A percentile compares a stretch with the other conserved stretches of the same genome.
Evolutionary conservation across 371 early-diverging fungal species (phyloP).

Genomic region (Entomophthora muscae): DNA sequence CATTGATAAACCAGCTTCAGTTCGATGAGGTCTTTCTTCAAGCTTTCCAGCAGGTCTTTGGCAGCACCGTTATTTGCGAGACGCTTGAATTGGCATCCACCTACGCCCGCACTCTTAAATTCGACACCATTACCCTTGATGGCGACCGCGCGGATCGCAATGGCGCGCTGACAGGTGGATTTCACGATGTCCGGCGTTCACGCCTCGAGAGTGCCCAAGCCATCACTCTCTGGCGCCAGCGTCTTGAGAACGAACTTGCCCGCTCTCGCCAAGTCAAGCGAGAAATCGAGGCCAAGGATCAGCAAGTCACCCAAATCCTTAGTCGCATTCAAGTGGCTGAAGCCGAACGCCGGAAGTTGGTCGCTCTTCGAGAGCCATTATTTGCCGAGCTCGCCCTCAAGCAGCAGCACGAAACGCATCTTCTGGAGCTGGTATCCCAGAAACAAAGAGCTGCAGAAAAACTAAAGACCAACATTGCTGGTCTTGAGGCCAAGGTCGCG

Average conservation of each 20-base stretch:
- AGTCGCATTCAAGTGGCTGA: constrained; percentile 27
- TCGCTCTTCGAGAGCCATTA: constrained; percentile 28
- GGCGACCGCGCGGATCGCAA: constrained; percentile 86
- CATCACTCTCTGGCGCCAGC: constrained; percentile 19
- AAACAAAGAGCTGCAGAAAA: constrained; percentile 23
- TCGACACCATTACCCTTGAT: constrained; percentile 79
- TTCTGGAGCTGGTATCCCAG: constrained; percentile 22
- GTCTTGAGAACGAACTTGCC: constrained; percentile 25
- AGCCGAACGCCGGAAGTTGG: constrained; percentile 24
- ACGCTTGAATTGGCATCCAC: constrained; percentile 66
- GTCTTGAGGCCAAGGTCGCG: constrained; percentile 31
- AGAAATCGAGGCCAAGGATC: constrained; percentile 37
- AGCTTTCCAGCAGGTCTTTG: constrained; percentile 83
- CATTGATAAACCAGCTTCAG: constrained; percentile 53
- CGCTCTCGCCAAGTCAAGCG: constrained; percentile 22
- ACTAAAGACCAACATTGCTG: constrained; percentile 18
- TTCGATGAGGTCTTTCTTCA: constrained; percentile 42
- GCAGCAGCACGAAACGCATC: constrained; percentile 28
- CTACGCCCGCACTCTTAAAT: constrained; percentile 50
- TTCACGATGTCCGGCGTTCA: constrained; percentile 49
- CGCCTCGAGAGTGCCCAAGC: constrained; percentile 52
- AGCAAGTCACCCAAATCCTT: constrained; percentile 39
- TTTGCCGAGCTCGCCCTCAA: constrained; percentile 24
- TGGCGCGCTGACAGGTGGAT: constrained; percentile 93
- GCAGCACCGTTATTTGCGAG: constrained; percentile 71